These are phyloP conservation scores for Lophium mytilinum DNA, from an alignment of 495 filamentous ascomycete species.

Conservation along the genomic window DNA sequence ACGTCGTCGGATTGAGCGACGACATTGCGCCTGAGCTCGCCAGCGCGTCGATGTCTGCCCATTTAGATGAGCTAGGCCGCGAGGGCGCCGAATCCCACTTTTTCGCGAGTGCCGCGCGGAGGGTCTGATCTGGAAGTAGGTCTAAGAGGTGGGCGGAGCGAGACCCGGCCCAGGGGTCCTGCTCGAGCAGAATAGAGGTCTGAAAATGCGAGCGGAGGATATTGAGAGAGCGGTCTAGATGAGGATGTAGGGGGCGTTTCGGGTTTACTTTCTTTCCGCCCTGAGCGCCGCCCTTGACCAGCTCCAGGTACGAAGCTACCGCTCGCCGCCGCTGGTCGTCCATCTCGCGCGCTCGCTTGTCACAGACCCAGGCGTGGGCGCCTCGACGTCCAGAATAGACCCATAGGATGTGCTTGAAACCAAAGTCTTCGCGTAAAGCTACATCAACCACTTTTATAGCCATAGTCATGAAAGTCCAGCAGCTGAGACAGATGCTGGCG, in stretches of 20 bases:
- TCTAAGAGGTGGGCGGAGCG: slow-evolving; percentile 65
- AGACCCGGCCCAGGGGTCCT: slow-evolving; percentile 75
- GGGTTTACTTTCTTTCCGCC: slow-evolving; percentile 83
- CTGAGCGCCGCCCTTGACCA: slow-evolving; percentile 73
- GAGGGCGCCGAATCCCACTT: slow-evolving; percentile 84
- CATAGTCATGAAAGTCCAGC: slow-evolving; percentile 96
- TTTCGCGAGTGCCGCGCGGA: slow-evolving; percentile 68
- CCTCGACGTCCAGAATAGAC: slow-evolving; percentile 95
- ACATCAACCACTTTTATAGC: slow-evolving; percentile 87
- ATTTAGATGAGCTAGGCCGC: slow-evolving; percentile 68
- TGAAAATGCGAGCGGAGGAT: slow-evolving; percentile 74
- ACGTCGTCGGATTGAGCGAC: slow-evolving; percentile 51
- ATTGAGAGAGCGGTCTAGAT: slow-evolving; percentile 79
- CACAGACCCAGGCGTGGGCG: slow-evolving; percentile 98
- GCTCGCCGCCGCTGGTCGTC: slow-evolving; percentile 77
- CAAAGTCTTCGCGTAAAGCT: slow-evolving; percentile 84
- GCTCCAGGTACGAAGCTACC: slow-evolving; percentile 78
- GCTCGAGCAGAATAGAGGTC: slow-evolving; percentile 65
- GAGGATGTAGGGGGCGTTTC: slow-evolving; percentile 80
- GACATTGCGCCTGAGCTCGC: slow-evolving; percentile 65
- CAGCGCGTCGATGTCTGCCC: slow-evolving; percentile 83
- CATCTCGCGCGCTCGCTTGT: slow-evolving; percentile 71
- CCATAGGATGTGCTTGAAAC: slow-evolving; percentile 94
- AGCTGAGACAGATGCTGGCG: slow-evolving; percentile 87
- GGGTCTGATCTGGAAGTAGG: slow-evolving; percentile 62